Base-by-base conservation (phyloP, 2,329 filamentous ascomycete genomes). In the Pleoardoris graminearum region DNA sequence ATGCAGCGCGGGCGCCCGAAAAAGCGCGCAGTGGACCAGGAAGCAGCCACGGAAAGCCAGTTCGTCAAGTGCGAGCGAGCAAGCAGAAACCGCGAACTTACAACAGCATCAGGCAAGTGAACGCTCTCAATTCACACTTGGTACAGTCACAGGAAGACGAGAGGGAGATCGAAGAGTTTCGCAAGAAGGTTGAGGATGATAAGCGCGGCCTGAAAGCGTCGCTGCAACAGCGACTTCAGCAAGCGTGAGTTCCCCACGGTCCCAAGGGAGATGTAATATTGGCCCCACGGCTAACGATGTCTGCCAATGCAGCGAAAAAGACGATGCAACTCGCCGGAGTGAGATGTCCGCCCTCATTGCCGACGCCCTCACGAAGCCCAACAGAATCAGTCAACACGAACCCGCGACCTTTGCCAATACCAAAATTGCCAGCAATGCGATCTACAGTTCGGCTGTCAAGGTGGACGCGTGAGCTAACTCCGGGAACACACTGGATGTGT, bases 11-110 rank as follows among this genome's bases (percentile, higher is more conserved):
- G 38, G 8, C 53, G 49, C 7, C 39, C 37, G 3, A 56, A 42
- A 29, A 41, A 53, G 6, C 11, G 29, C 36, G 29, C 33, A 11
- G 36, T 33, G 10, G 57, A 59, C 16, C 57, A 58, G 7, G 49
- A 35, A 16, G 36, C 35, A 10, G 53, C 39, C 4, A 64, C 61
- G 2, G 61, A 66, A 29, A 70, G 60, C 55, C 68, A 68, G 67
- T 70, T 46, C 37, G 66, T 54, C 10, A 21, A 38, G 4, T 10
- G 23, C 17, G 7, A 5, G 10, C 8, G n/a, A 12, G 11, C 7
- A 19, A 12, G 12, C 12, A 1, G 16, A 39, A 3, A 36, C 22
- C 5, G 5, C 27, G 1, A 1, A 17, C 55, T 61, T 32, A 65
- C 19, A 30, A 2, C 2, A 12, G 3, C 1, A 7, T n/a, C 19